Evolutionary conservation across 1,139 yeast genomes (phyloP), one percentile per base, ranked within the genome.

Genomic region (Blastobotrys illinoisensis): DNA sequence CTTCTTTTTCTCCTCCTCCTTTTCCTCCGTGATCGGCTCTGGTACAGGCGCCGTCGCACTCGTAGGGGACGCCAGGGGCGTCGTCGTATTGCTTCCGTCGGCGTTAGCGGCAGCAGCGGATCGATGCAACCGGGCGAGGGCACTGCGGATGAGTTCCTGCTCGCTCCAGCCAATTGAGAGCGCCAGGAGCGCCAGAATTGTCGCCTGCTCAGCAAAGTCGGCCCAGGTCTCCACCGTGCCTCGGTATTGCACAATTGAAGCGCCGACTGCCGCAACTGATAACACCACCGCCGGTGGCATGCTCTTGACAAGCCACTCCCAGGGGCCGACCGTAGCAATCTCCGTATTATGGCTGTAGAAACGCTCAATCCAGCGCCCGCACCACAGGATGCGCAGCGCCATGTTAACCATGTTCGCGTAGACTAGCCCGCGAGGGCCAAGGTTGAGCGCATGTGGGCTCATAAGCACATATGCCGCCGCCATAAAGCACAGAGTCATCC

Each of bases 381-480:
- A 65, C 75, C 75, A 73, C 9, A 58, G 60, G 14, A 70, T 69
- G 20, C 77, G 67, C 50, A 71, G 58, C 3, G 60, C 61, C 73
- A 71, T 72, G 57, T 73, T 72, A 44, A 68, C 54, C 66, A 72
- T 69, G 62, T 74, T 75, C 16, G 79, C 77, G 53, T 63, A 64
- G 2, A 75, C 72, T 2, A 76, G 65, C 0, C 79, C 78, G 11
- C 62, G 62, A 2, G 77, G 74, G 4, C 78, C 78, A 13, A 69
- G 57, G 14, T 64, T 55, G 43, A 71, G 52, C 19, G 69, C 56
- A 9, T 58, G 49, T 3, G 53, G 50, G 23, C 58, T 56, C 67
- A 72, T 69, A 51, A 73, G 64, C 18, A 70, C 28, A 56, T 67
- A 72, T 3, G 74, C 74, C 5, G 71, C 66, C 5, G 63, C 55